Evolutionary conservation across 495 filamentous ascomycete species (phyloP).

Genomic region (Xylaria bambusicola): DNA sequence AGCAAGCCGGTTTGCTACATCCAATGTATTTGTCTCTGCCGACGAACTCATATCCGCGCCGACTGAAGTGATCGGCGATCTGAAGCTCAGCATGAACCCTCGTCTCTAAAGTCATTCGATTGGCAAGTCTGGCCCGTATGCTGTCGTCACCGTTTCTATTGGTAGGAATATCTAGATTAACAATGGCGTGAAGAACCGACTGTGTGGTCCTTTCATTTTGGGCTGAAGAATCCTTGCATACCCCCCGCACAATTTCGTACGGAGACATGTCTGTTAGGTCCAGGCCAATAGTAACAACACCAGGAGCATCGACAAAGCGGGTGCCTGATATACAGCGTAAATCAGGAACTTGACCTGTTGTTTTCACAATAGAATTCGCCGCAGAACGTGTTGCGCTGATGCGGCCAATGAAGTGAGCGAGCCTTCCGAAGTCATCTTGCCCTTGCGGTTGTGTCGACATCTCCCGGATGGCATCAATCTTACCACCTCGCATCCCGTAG

Average conservation of each 20-base stretch:
- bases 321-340: too few species aligned
- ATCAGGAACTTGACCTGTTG: too few species aligned
- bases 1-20: slow-evolving; percentile 26
- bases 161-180: too few species aligned
- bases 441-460: neutral
- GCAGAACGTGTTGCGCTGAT: neutral
- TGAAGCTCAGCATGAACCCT: slow-evolving; percentile 25
- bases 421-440: slow-evolving; percentile 10
- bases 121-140: too few species aligned
- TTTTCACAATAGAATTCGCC: neutral
- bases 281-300: too few species aligned
- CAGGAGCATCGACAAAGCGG: too few species aligned
- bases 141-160: too few species aligned
- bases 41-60: slow-evolving; percentile 5
- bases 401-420: neutral
- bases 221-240: too few species aligned
- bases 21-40: slow-evolving; percentile 22
- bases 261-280: too few species aligned
- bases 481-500: neutral
- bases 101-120: neutral
- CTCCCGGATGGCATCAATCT: neutral
- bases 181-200: too few species aligned
- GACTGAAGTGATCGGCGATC: slow-evolving; percentile 15
- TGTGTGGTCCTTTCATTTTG: too few species aligned
- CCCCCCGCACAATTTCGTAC: too few species aligned